Evolutionary conservation across 352 stramenopile genomes (phyloP).

Genomic region (Elongisporangium prolatum): DNA sequence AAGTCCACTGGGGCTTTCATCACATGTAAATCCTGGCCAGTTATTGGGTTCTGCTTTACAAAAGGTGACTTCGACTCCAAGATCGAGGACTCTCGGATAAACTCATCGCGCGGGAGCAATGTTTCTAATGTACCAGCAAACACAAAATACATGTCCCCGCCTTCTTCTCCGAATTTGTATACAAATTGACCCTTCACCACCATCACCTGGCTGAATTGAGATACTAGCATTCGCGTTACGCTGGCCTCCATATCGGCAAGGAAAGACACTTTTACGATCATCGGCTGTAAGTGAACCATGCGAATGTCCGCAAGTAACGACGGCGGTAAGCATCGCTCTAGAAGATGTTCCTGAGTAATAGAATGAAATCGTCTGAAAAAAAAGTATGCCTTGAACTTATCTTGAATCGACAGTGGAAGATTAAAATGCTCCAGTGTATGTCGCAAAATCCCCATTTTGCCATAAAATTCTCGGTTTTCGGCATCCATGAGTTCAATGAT

Average conservation of each 20-base stretch:
- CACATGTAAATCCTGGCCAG: constrained; percentile 10
- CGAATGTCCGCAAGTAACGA: constrained; percentile 66
- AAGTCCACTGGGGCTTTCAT: constrained; percentile 13
- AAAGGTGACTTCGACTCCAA: constrained; percentile 18
- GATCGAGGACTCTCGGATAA: constrained; percentile 16
- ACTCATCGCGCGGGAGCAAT: constrained; percentile 35
- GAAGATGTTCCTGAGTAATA: constrained; percentile 63
- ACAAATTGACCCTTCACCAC: constrained; percentile 61
- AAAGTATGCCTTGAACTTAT: constrained; percentile 59
- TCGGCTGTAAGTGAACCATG: constrained; percentile 58
- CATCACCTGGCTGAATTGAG: constrained; percentile 61
- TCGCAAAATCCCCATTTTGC: constrained; percentile 41
- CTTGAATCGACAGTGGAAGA: constrained; percentile 30
- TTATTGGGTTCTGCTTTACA: constrained; percentile 1
- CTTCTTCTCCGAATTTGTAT: constrained; percentile 54
- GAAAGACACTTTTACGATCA: constrained; percentile 69
- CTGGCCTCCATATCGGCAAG: constrained; percentile 44
- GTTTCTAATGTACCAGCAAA: constrained; percentile 55
- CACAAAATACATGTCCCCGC: constrained; percentile 75
- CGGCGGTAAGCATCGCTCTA: constrained; percentile 57
- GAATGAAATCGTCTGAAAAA: constrained; percentile 73
- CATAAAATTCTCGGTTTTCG: constrained; percentile 63
- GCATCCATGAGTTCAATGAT: constrained; percentile 66
- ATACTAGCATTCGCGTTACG: constrained; percentile 64
- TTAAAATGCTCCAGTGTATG: constrained; percentile 55